Percentiles rank a stretch among this genome's conserved stretches.
Conservation (phyloP, 75 land plant species). For the Pseudotsuga menziesii region DNA sequence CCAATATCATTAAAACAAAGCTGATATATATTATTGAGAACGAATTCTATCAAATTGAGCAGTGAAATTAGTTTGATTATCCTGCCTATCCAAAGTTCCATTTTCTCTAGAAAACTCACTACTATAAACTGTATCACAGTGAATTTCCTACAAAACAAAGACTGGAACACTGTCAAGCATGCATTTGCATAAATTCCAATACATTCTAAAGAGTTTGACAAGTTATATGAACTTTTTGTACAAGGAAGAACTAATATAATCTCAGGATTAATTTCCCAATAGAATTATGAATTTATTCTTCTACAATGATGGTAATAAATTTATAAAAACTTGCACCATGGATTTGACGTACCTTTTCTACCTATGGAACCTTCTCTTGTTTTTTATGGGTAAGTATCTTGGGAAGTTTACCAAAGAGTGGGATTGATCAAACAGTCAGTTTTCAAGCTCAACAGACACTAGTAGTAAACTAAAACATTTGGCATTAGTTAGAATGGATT, state of each 20-base stretch:
- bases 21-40: no score
- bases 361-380: not conserved
- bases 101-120: not conserved
- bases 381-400: not conserved
- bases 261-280: not conserved
- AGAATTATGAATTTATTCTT: not conserved
- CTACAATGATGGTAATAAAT: no score
- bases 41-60: no score
- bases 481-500: not conserved
- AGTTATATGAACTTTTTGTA: not conserved
- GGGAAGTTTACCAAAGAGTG: no score
- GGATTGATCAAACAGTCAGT: no score
- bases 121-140: not conserved
- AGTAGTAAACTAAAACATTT: no score
- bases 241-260: not conserved
- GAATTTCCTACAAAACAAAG: not conserved
- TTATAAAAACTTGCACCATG: not conserved
- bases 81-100: not conserved
- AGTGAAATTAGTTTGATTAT: no score
- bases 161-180: not conserved
- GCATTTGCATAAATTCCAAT: not conserved
- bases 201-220: not conserved
- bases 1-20: no score
- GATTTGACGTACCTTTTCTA: not conserved
- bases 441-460: no score